Base-by-base conservation (phyloP, 805 yeast species). In the Cyberlindnera xishuangbannaensis region DNA sequence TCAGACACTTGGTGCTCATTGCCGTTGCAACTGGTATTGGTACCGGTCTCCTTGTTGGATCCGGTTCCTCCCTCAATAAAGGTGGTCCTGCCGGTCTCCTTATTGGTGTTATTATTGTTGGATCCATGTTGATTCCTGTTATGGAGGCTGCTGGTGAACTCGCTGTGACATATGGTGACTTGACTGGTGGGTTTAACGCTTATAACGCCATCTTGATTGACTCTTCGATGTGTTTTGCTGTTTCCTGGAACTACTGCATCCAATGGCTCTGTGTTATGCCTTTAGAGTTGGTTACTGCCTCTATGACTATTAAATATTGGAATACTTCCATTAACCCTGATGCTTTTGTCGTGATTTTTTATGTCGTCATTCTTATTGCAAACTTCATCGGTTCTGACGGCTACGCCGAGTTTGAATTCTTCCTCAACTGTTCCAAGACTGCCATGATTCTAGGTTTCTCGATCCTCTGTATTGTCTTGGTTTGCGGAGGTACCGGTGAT, bases 11-110 rank as follows among this genome's bases (percentile, higher is more conserved):
- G 49, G 74, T 78, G 39, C 73, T 83, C 79, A 79, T 82, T 46
- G 79, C 86, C 25, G 68, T 82, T 26, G 85, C 85, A 20, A 82
- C 85, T 21, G 75, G 81, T 45, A 75, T 80, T 31, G 90, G 90
- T 44, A 78, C 86, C 3, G 88, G 90, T 53, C 58, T 81, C 36
- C 73, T 82, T 43, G 77, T 82, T 31, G 86, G 87, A 46, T 64
- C 76, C 11, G 86, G 85, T 25, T 57, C 62, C 14, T 70, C 82
- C 3, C 64, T 82, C 43, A 52, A 58, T 20, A 56, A 61, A 11
- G 80, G 81, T 41, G 87, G 87, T 19, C 85, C 87, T 4, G 83
- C 73, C 11, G 72, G 71, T 30, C 43, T 73, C 28, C 59, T 81
- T 29, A 65, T 79, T 25, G 77, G 83, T 21, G 76, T 72, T 51